These are phyloP conservation scores for Ambrosia hybrid DNA, from an alignment of 140 eudicot species.

Conservation along the genomic window DNA sequence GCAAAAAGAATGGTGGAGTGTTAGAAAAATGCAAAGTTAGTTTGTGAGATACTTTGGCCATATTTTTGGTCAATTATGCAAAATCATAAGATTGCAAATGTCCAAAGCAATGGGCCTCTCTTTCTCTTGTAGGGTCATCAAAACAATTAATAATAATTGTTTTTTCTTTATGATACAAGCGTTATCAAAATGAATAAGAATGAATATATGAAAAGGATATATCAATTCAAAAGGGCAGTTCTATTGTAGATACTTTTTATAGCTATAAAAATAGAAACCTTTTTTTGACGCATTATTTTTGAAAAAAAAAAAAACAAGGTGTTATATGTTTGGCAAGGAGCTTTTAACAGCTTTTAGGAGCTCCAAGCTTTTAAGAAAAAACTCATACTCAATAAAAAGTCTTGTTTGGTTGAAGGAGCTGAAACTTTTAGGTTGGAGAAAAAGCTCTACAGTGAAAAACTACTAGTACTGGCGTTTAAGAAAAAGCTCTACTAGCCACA, in stretches of 20 bases:
- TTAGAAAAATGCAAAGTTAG: conserved; percentile 40
- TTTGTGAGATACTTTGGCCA: conserved; percentile 43
- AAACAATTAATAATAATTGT: conserved; percentile 4
- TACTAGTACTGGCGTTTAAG: no score
- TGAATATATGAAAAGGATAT: conserved; percentile 1
- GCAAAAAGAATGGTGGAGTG: conserved; percentile 32
- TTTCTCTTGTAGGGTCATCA: conserved; percentile 63
- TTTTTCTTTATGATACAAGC: neutral
- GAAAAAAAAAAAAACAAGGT: no score
- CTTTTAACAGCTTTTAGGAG: no score
- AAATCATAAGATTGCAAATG: conserved; percentile 63
- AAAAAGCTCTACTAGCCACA: no score
- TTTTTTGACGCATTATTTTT: neutral
- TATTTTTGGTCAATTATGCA: conserved; percentile 61
- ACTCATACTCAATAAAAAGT: no score
- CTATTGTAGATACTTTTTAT: neutral
- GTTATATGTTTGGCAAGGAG: no score
- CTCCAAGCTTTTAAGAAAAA: no score
- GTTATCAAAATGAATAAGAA: neutral
- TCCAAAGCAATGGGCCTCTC: conserved; percentile 58
- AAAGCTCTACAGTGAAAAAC: no score
- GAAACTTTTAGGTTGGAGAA: no score
- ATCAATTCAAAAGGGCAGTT: neutral
- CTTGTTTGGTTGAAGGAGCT: no score
- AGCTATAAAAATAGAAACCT: neutral